Evolutionary conservation across 2,329 filamentous ascomycete species (phyloP), one percentile per base, ranked within the genome.

Genomic region (Septoria petroselini): DNA sequence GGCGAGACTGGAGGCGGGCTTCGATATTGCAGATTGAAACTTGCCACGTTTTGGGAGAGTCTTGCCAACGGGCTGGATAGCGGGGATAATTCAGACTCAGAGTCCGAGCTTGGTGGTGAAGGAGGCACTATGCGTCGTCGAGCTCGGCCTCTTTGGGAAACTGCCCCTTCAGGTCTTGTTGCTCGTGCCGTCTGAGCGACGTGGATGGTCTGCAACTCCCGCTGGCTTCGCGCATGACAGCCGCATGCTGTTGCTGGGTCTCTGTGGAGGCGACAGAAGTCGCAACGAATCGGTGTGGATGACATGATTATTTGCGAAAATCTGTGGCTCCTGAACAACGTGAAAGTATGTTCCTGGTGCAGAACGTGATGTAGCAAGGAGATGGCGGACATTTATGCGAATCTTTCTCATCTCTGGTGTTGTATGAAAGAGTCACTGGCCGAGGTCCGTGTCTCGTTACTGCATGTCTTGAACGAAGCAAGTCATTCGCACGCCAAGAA

Each of bases 401-500:
- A 14, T 19, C 3, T 5, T 25, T 34, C 41, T 41, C 4, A 4
- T 37, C n/a, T 14, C 23, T 27, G 12, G 23, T 31, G 17, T 35
- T 18, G 37, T n/a, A 19, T 30, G 19, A 25, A 27, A 38, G 11
- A 19, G 23, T 52, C 42, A 43, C 37, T 47, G 21, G 31, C 29
- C 27, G 17, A 29, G 19, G 14, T 12, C 8, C 7, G 21, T 46
- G 42, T 45, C 48, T 31, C 40, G 29, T 51, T 30, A 42, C 30
- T 29, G 37, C 9, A 25, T 47, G 42, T 47, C 30, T 52, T 18
- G 31, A 14, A 31, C 34, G 40, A 31, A 30, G 12, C 41, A 51
- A 41, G 48, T 51, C 41, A 51, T 35, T 51, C 17, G 29, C 31
- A 15, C 38, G 33, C 37, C 34, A 33, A 41, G 45, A 27, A 29